Percentiles rank a stretch among this genome's conserved stretches.
Evolutionary conservation across 2,329 filamentous ascomycete genomes (phyloP).

Genomic region (Geosmithia putterillii): DNA sequence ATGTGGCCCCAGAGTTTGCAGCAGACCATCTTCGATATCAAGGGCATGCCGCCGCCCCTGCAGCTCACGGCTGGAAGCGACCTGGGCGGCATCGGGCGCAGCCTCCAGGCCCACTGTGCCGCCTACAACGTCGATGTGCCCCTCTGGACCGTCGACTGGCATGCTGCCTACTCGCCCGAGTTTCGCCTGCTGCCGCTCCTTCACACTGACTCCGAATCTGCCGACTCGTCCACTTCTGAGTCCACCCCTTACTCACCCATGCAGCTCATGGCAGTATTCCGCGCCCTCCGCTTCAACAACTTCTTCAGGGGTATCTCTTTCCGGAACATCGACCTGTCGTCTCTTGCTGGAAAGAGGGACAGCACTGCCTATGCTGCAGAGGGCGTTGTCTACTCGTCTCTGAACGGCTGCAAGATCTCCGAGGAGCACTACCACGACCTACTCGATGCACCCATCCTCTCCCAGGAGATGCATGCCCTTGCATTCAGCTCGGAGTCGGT

Average conservation of each 20-base stretch:
- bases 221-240: constrained; percentile 3
- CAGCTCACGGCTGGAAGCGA: constrained; percentile 42
- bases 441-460: constrained; percentile 35
- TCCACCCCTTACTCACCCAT: constrained; percentile 29
- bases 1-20: constrained; percentile 46
- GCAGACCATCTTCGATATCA: constrained; percentile 37
- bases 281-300: constrained; percentile 44
- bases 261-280: constrained; percentile 43
- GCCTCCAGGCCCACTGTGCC: constrained; percentile 40
- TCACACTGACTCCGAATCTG: neutral
- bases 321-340: constrained; percentile 34
- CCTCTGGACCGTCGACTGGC: constrained; percentile 37
- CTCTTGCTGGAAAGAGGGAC: constrained; percentile 26
- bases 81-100: constrained; percentile 40
- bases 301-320: constrained; percentile 48
- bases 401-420: constrained; percentile 35
- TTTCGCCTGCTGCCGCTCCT: constrained; percentile 35
- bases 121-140: constrained; percentile 37
- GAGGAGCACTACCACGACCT: constrained; percentile 35
- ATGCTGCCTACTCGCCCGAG: constrained; percentile 30
- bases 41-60: constrained; percentile 37
- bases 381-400: constrained; percentile 36
- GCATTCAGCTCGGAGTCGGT: constrained; percentile 43
- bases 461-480: constrained; percentile 44
- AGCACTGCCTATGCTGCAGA: constrained; percentile 27